Evolutionary conservation across 495 filamentous ascomycete genomes (phyloP), one percentile per base, ranked within the genome.

Genomic region (Xylaria grammica): DNA sequence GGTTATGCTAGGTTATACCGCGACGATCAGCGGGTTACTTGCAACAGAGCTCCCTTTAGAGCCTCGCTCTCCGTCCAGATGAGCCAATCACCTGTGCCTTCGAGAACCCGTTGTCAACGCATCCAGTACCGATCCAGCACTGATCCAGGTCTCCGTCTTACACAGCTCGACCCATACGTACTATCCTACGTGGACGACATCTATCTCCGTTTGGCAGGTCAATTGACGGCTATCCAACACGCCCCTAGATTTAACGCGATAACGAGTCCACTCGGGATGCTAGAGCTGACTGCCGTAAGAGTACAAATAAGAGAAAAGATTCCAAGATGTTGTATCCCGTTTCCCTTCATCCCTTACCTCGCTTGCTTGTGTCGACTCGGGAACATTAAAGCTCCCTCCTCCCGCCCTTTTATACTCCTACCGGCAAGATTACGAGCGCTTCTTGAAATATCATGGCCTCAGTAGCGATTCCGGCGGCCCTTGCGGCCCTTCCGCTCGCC

Each of bases 171-270:
- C 7, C 42, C 36, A 45, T n/a, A 22, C 13, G 17, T 58, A 48
- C 29, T 42, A 42, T 17, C 40, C 17, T n/a, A n/a, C 7, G 40
- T 42, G 34, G 5, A 8, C 42, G 44, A 40, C 10, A 36, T 27
- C 27, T 32, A 58, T 58, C 56, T 59, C 26, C 24, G 42, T 46
- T 59, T 48, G 56, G 56, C 56, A 59, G 56, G 56, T 59, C 27
- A 59, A n/a, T 36, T 17, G 9, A 59, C 22, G 27, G 5, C 27
- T 42, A 36, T 29, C 44, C 42, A 24, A 59, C 42, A 9, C 34
- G 19, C 19, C 56, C 42, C 56, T 48, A 19, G 10, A 29, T 10
- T 20, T 7, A 4, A 48, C 24, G 9, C 9, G 42, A 48, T 34
- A 59, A 30, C 17, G 19, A 59, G 17, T 29, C 56, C 40, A 42